These are phyloP conservation scores for Ceratocystis variospora DNA, from an alignment of 2,329 filamentous ascomycete species.

Conservation along the genomic window DNA sequence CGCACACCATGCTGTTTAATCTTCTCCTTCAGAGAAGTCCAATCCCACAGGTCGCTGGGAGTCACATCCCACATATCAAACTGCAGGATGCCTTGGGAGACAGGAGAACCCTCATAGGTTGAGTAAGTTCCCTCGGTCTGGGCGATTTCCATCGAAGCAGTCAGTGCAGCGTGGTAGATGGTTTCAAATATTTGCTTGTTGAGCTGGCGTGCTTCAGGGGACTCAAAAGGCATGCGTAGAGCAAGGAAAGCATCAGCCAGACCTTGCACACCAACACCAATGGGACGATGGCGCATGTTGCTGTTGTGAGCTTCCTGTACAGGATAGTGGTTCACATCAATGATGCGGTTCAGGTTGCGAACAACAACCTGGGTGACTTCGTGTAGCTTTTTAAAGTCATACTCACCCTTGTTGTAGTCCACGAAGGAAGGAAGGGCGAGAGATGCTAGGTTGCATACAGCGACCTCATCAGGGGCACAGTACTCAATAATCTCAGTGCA, in stretches of 20 bases:
- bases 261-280: conserved; percentile 93
- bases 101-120: conserved; percentile 83
- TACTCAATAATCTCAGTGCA: conserved; percentile 99
- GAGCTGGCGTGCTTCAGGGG: conserved; percentile 78
- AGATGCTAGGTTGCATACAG: conserved; percentile 95
- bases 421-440: conserved; percentile 84
- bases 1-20: conserved; percentile 88
- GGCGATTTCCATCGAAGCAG: conserved; percentile 75
- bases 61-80: conserved; percentile 98
- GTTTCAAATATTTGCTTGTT: conserved; percentile 99
- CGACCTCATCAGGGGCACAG: conserved; percentile 91
- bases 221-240: conserved; percentile 92
- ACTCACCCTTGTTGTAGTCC: conserved; percentile 68
- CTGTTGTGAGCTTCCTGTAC: conserved; percentile 84
- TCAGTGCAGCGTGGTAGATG: conserved; percentile 92
- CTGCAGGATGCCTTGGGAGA: conserved; percentile 89
- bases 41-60: conserved; percentile 92
- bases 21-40: conserved; percentile 73
- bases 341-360: conserved; percentile 86
- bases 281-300: conserved; percentile 93
- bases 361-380: conserved; percentile 86
- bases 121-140: conserved; percentile 72
- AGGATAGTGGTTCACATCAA: conserved; percentile 98
- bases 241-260: conserved; percentile 96
- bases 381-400: conserved; percentile 94